Conservation (phyloP, 108 stramenopile species). For the Schizochytrium sp. region DNA sequence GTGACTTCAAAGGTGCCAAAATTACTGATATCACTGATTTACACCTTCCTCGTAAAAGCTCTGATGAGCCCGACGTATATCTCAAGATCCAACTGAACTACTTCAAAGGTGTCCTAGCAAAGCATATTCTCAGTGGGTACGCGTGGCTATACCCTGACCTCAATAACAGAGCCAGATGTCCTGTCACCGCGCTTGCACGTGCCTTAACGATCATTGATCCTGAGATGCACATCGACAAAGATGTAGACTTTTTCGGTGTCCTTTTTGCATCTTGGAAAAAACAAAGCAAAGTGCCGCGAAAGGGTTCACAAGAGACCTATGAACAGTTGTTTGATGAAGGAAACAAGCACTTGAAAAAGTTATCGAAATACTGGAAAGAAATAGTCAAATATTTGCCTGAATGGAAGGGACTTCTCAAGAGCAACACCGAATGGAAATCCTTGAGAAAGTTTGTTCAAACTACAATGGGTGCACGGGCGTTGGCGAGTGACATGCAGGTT, state of each 20-base stretch:
- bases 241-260: background rate
- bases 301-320: too few relatives aligned
- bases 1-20: background rate
- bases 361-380: too few relatives aligned
- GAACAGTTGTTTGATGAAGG: too few relatives aligned
- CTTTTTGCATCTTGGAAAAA: background rate
- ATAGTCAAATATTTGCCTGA: too few relatives aligned
- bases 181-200: background rate
- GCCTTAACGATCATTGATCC: background rate
- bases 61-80: background rate
- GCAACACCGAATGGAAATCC: background rate
- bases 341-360: too few relatives aligned
- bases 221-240: background rate
- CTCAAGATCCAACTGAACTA: background rate
- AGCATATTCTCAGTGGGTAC: background rate
- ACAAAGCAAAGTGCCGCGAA: too few relatives aligned
- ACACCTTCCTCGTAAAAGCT: background rate
- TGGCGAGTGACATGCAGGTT: background rate
- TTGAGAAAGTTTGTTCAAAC: constrained; percentile 10
- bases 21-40: background rate
- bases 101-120: background rate
- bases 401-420: too few relatives aligned
- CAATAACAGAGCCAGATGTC: background rate
- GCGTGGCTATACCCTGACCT: background rate
- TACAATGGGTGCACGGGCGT: background rate